Evolutionary conservation across 78 protist genomes (phyloP), one percentile per base, ranked within the genome.

Genomic region (Ministeria vibrans): DNA sequence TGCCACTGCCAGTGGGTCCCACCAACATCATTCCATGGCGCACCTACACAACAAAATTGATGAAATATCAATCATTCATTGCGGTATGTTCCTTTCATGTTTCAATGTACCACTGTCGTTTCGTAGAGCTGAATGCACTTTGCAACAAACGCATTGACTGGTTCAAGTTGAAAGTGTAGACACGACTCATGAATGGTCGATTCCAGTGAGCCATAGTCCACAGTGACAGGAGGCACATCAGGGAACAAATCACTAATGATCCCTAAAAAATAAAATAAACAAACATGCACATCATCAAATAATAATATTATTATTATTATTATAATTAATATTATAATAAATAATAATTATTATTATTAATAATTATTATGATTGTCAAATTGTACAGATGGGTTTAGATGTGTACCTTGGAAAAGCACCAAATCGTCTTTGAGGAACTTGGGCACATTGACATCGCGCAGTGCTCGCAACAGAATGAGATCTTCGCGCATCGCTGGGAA

Each of bases 1-100:
- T 94, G 30, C 97, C 97, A n/a, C 87, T 72, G 5, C 95, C 97
- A 0, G 94, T 75, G 38, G 91, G 95, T 22, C 97, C 97, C 30
- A 94, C 97, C 22, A 94, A 85, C 93, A 94, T 94, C 30, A 94
- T 86, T 7, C 97, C 97, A 80, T 91, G 94, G 30, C 92, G 85
- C 36, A 95, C n/a, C n/a, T n/a, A n/a, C n/a, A n/a, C n/a, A n/a
- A n/a, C n/a, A n/a, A n/a, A n/a, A n/a, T n/a, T n/a, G n/a, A n/a
- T n/a, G n/a, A n/a, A n/a, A n/a, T n/a, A n/a, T n/a, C n/a, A n/a
- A n/a, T n/a, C n/a, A n/a, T n/a, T n/a, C n/a, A n/a, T n/a, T n/a
- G n/a, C n/a, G n/a, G n/a, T n/a, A n/a, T n/a, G n/a, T n/a, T n/a
- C n/a, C n/a, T n/a, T n/a, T n/a, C n/a, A n/a, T n/a, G n/a, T n/a